Evolutionary conservation across 2,329 filamentous ascomycete species (phyloP), one percentile per base, ranked within the genome.

Genomic region (Neonectria coccinea): DNA sequence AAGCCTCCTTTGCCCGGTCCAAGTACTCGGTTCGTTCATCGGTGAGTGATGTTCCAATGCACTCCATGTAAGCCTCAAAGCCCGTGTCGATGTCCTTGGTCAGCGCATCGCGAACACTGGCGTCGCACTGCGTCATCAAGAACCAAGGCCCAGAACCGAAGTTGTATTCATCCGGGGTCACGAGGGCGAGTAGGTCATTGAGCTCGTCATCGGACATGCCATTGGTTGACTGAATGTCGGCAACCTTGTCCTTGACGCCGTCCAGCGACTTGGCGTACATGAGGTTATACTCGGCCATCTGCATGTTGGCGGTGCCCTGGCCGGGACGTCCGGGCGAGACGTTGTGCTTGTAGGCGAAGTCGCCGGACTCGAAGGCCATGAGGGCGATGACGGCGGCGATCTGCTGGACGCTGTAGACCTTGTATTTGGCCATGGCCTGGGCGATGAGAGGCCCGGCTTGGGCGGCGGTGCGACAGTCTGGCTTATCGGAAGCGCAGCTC

Each of bases 291-390:
- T 59, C 45, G 36, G 77, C 67, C 77, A 78, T 78, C 73, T 86
- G 84, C 84, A 87, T 85, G 76, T 86, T 86, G 66, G 80, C 81
- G 2, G 92, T 94, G 25, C 92, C 92, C 76, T 94, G 91, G 9
- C 92, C 92, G 0, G 89, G 84, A 0, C 79, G 74, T n/a, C 84
- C 85, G 67, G 81, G 80, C 36, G 57, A 68, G 71, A 88, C 81
- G 79, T 94, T 93, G 77, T 83, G 85, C 78, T 90, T 92, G 84
- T 87, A 94, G 72, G 86, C 84, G 80, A 94, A 92, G 67, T 89
- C 84, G 22, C 62, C 88, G 2, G 87, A 88, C 80, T 97, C 93
- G 74, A 89, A 89, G 11, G 90, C 87, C 81, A 92, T 91, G 73
- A 93, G 82, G 12, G 89, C 83, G 47, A 96, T 74, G 16, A 94